phyloP scores from a whole-genome alignment of 1,284 basidiomycete species.

The Boletellus deceptivus region DNA sequence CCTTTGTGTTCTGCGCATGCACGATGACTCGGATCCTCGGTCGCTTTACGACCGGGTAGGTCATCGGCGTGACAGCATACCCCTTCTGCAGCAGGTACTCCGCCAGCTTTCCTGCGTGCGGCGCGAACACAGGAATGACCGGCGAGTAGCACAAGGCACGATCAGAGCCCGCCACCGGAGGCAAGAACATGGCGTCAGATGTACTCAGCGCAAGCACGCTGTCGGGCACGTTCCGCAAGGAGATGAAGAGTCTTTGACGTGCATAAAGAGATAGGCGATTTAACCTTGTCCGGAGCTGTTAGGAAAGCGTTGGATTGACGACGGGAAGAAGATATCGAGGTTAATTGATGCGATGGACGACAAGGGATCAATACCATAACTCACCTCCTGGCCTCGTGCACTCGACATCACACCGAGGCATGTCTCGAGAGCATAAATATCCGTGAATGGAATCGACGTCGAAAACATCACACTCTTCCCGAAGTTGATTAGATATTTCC shows the following conservation, averaged over 20 bases:
- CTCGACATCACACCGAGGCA: slow-evolving; percentile 19
- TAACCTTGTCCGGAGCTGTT: slow-evolving; percentile 17
- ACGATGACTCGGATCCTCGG: slow-evolving; percentile 19
- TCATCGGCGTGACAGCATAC: slow-evolving; percentile 14
- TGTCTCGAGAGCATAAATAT: slow-evolving; percentile 42
- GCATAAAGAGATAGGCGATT: slow-evolving; percentile 11
- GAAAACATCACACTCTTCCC: slow-evolving; percentile 58
- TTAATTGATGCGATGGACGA: neutral
- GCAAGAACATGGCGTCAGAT: neutral
- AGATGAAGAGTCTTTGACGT: slow-evolving; percentile 4
- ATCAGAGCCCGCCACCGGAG: neutral
- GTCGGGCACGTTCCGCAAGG: slow-evolving; percentile 11
- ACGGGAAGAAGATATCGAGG: neutral
- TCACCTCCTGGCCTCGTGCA: slow-evolving; percentile 22
- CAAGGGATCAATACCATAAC: slow-evolving; percentile 9
- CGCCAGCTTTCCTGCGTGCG: slow-evolving; percentile 1
- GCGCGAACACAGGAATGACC: slow-evolving; percentile 21
- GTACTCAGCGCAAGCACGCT: slow-evolving; percentile 7
- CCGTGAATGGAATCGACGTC: slow-evolving; percentile 47
- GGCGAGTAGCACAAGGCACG: slow-evolving; percentile 13
- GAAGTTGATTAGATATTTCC: slow-evolving; percentile 60
- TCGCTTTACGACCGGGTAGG: slow-evolving; percentile 9
- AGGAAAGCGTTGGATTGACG: neutral
- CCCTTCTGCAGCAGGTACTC: slow-evolving; percentile 14
- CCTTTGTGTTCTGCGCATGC: slow-evolving; percentile 20